These are phyloP conservation scores for Veloboletus limbatus DNA, from an alignment of 1,284 basidiomycete genomes.

Conservation along the genomic window DNA sequence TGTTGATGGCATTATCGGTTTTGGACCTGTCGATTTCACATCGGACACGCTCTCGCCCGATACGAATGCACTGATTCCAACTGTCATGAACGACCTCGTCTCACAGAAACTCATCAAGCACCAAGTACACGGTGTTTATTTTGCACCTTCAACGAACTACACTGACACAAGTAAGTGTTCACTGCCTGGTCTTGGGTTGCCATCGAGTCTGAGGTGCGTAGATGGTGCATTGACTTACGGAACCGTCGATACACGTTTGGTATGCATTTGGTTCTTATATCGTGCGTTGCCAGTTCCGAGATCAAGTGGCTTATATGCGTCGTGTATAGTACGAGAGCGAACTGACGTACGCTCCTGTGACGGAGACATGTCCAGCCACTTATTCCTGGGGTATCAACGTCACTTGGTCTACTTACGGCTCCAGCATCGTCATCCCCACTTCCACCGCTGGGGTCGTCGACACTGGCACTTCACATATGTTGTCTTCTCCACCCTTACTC, in stretches of 20 bases:
- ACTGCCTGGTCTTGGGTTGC: too few relatives aligned
- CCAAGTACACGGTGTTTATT: conserved; percentile 23
- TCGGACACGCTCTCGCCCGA: conserved; percentile 11
- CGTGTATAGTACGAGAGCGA: too few relatives aligned
- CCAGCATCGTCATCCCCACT: conserved; percentile 10
- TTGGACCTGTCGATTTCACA: conserved; percentile 29
- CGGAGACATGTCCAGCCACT: conserved; percentile 18
- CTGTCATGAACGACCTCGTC: conserved; percentile 26
- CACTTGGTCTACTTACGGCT: conserved; percentile 17
- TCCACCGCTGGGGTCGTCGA: conserved; percentile 21
- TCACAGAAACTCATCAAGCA: conserved; percentile 15
- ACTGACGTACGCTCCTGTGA: conserved; percentile 24
- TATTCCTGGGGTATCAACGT: conserved; percentile 28
- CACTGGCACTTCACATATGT: conserved; percentile 23
- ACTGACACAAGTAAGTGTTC: too few relatives aligned
- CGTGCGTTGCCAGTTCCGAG: too few relatives aligned
- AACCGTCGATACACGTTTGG: too few relatives aligned
- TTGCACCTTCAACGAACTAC: too few relatives aligned
- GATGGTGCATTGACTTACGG: too few relatives aligned
- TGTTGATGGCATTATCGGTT: conserved; percentile 27
- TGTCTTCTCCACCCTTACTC: background rate
- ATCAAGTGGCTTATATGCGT: too few relatives aligned
- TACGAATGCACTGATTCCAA: conserved; percentile 18
- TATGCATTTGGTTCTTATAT: too few relatives aligned
- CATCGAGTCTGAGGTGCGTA: too few relatives aligned